Conservation (phyloP, 148 eudicot species). For the Tetragonia tetragonoides region DNA sequence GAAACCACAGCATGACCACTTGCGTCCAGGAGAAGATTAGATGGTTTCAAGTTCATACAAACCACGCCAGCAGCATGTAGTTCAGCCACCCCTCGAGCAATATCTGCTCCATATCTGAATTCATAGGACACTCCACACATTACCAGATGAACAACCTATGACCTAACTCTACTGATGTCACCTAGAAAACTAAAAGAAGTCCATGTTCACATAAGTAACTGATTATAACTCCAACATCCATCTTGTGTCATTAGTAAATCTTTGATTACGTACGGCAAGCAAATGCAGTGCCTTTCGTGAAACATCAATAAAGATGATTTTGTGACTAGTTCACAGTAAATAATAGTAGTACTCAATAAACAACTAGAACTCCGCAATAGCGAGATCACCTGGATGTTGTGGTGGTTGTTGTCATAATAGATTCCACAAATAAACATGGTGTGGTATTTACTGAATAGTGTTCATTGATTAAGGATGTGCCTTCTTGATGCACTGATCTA, state of each 20-base stretch:
- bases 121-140: conserved; percentile 11
- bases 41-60: conserved; percentile 93
- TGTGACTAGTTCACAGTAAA: background rate
- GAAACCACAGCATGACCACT: conserved; percentile 89
- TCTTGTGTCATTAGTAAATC: background rate
- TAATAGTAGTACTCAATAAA: background rate
- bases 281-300: background rate
- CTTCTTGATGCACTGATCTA: too few species aligned
- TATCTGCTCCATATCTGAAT: conserved; percentile 90
- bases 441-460: too few species aligned
- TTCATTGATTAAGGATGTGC: too few species aligned
- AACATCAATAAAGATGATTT: background rate
- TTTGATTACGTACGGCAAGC: background rate
- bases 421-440: too few species aligned
- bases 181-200: background rate
- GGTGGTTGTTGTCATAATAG: too few species aligned
- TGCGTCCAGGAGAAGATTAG: conserved; percentile 87
- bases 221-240: background rate
- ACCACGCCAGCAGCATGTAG: conserved; percentile 98
- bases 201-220: background rate
- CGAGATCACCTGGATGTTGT: background rate
- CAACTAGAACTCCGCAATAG: background rate
- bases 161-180: background rate
- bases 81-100: conserved; percentile 96
- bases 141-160: background rate